These are phyloP conservation scores for Cystoisospora suis DNA, from an alignment of 169 alveolate genomes.

Conservation along the genomic window DNA sequence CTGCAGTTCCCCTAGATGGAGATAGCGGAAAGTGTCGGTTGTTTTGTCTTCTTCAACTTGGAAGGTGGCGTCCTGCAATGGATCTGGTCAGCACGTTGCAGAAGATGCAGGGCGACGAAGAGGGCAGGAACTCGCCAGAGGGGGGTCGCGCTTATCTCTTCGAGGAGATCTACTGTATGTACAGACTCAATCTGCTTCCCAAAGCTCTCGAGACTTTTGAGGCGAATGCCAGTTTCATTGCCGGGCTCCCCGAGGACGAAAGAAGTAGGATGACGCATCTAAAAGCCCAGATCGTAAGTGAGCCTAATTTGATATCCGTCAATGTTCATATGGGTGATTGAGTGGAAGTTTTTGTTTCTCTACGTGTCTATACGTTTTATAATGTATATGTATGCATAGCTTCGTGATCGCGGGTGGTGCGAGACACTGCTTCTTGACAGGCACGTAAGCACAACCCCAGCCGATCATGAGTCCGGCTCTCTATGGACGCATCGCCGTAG, in stretches of 20 bases:
- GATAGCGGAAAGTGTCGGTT: conserved; percentile 28
- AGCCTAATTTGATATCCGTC: not conserved
- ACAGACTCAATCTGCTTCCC: conserved; percentile 39
- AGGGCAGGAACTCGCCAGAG: not conserved
- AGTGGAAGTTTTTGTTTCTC: not conserved
- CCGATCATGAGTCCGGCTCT: no score
- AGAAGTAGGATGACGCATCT: conserved; percentile 4
- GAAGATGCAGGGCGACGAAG: not conserved
- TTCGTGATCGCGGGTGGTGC: no score
- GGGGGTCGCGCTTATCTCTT: conserved; percentile 7
- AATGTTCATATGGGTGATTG: not conserved
- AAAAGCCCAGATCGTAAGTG: conserved; percentile 11
- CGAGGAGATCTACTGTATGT: conserved; percentile 48
- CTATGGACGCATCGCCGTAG: no score
- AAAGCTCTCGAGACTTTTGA: conserved; percentile 18
- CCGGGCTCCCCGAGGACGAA: not conserved
- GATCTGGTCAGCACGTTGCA: conserved; percentile 5
- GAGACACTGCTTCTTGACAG: no score
- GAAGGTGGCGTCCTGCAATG: not conserved
- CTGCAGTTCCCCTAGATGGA: conserved; percentile 10
- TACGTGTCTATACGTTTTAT: not conserved
- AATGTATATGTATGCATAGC: not conserved
- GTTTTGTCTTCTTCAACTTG: conserved; percentile 26
- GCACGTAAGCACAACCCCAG: no score
- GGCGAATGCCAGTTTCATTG: not conserved